Percentiles rank a stretch among this genome's conserved stretches.
Evolutionary conservation across 768 basidiomycete genomes (phyloP).

Genomic region (Saitozyma sp.): DNA sequence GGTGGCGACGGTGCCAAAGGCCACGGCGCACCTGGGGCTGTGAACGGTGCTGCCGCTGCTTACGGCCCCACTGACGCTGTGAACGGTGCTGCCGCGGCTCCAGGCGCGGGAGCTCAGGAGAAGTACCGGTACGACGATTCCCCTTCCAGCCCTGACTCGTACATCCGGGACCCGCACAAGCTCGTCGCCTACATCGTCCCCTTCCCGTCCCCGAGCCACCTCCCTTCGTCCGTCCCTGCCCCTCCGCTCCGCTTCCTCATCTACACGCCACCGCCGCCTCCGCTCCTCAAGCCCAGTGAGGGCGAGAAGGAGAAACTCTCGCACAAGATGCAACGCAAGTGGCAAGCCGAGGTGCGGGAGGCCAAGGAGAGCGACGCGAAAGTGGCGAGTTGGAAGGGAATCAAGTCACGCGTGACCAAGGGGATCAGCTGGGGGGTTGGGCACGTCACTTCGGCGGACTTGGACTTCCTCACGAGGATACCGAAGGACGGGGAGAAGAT

Average conservation of each 20-base stretch:
- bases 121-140: too few species aligned
- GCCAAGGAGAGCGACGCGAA: slow-evolving; percentile 1
- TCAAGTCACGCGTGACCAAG: background rate
- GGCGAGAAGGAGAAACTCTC: background rate
- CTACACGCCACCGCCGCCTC: background rate
- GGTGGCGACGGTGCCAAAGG: too few species aligned
- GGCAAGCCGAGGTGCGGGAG: background rate
- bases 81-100: too few species aligned
- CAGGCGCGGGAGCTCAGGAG: too few species aligned
- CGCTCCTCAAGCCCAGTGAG: background rate
- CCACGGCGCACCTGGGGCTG: too few species aligned
- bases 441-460: background rate
- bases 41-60: too few species aligned
- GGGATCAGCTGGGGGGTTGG: slow-evolving; percentile 1
- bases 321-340: slow-evolving; percentile 1
- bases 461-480: background rate
- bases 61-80: too few species aligned
- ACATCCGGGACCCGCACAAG: background rate
- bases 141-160: background rate
- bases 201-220: background rate
- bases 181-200: background rate
- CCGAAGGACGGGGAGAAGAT: background rate
- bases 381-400: background rate
- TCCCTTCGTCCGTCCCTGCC: background rate
- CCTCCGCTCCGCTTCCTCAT: background rate